phyloP scores from a whole-genome alignment of 495 filamentous ascomycete species.

The Paragyromitra xinjiangensis region DNA sequence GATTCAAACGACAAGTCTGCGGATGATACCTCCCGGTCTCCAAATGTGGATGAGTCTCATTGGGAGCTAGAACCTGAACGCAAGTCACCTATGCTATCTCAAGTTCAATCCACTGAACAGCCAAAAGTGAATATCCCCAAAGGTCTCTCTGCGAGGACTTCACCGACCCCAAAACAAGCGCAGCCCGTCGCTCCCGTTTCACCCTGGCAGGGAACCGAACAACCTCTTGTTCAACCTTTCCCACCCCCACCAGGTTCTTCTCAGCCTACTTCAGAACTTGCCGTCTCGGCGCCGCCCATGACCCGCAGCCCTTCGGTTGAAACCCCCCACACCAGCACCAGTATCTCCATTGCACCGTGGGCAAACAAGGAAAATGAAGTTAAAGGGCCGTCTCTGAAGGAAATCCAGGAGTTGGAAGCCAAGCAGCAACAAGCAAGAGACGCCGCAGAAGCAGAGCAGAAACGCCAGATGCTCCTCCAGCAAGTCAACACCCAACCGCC shows the following conservation, averaged over 20 bases:
- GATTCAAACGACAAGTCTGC: slow-evolving; percentile 23
- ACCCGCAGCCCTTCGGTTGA: slow-evolving; percentile 62
- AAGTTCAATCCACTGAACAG: slow-evolving; percentile 45
- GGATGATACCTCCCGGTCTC: slow-evolving; percentile 19
- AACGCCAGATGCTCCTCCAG: slow-evolving; percentile 79
- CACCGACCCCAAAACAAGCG: slow-evolving; percentile 67
- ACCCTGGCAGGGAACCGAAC: slow-evolving; percentile 47
- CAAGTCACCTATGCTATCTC: slow-evolving; percentile 24
- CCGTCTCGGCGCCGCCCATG: slow-evolving; percentile 32
- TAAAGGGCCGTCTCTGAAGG: slow-evolving; percentile 91
- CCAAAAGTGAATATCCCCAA: slow-evolving; percentile 51
- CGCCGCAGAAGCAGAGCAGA: slow-evolving; percentile 79
- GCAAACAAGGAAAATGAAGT: slow-evolving; percentile 73
- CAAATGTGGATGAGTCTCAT: slow-evolving; percentile 28
- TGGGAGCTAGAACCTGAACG: slow-evolving; percentile 40
- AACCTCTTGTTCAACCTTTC: slow-evolving; percentile 56
- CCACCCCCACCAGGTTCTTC: slow-evolving; percentile 52
- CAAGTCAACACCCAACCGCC: slow-evolving; percentile 78
- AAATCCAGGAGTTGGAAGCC: slow-evolving; percentile 96
- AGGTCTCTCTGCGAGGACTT: slow-evolving; percentile 55
- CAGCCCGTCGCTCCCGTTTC: slow-evolving; percentile 55
- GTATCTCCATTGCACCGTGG: slow-evolving; percentile 87
- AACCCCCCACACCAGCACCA: slow-evolving; percentile 59
- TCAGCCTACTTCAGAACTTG: slow-evolving; percentile 37
- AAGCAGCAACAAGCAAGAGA: slow-evolving; percentile 91